A percentile compares a stretch with the other conserved stretches of the same genome.
phyloP scores from a whole-genome alignment of 228 moss, liverwort and hornwort species.

The Sphagnum fallax region DNA sequence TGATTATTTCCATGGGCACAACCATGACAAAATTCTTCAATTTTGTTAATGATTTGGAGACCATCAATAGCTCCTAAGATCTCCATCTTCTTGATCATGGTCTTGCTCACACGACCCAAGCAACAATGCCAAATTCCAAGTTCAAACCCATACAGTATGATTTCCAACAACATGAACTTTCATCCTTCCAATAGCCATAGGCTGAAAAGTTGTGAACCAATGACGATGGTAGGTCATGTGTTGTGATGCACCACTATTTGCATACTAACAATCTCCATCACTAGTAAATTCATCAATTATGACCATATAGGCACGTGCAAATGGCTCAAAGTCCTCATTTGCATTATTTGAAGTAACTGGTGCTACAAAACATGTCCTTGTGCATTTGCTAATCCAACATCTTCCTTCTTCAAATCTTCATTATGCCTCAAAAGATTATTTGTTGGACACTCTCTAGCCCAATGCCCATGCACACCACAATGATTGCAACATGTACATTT shows the following conservation, averaged over 20 bases:
- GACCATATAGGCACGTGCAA: background rate
- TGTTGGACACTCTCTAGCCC: background rate
- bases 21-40: background rate
- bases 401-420: too few species aligned
- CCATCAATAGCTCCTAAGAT: background rate
- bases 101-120: background rate
- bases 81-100: conserved; percentile 1
- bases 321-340: background rate
- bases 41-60: background rate
- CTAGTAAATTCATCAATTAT: background rate
- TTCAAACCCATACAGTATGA: background rate
- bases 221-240: background rate
- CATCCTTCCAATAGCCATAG: background rate
- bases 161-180: background rate
- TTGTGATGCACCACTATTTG: conserved; percentile 1
- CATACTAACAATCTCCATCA: background rate
- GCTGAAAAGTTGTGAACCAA: background rate
- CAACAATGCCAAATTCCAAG: background rate
- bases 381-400: too few species aligned
- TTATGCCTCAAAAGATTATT: background rate
- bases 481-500: background rate
- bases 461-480: background rate
- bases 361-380: too few species aligned
- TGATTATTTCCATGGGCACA: background rate
- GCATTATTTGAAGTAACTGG: background rate